Evolutionary conservation across 2,329 filamentous ascomycete species (phyloP).

Genomic region (Penicillium sp.): DNA sequence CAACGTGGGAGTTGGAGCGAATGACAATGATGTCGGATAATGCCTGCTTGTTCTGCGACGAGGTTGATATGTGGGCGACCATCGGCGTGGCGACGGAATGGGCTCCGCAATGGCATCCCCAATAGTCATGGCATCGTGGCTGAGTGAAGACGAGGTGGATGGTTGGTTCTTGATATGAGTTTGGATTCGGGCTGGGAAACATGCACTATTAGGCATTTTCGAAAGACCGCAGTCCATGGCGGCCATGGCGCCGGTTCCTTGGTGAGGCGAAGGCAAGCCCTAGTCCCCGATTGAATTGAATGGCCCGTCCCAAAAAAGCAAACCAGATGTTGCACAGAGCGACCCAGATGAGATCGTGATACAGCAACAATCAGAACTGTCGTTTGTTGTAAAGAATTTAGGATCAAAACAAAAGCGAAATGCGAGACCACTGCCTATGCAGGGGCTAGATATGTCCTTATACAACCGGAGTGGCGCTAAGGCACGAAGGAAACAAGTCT

Average conservation of each 20-base stretch:
- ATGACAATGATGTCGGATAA: conserved; percentile 43
- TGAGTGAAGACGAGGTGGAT: conserved; percentile 27
- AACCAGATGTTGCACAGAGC: conserved; percentile 29
- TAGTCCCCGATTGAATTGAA: conserved; percentile 18
- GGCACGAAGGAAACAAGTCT: conserved; percentile 13
- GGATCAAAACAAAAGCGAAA: conserved; percentile 27
- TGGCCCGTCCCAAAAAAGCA: conserved; percentile 27
- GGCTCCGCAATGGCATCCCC: conserved; percentile 27
- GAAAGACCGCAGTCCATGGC: conserved; percentile 37
- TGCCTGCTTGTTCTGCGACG: conserved; percentile 40
- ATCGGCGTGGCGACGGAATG: conserved; percentile 34
- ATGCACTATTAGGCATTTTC: conserved; percentile 33
- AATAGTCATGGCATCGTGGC: conserved; percentile 27
- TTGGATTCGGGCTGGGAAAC: conserved; percentile 29
- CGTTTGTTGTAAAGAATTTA: not conserved
- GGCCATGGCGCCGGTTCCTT: conserved; percentile 37
- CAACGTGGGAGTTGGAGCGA: conserved; percentile 39
- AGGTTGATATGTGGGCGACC: conserved; percentile 37
- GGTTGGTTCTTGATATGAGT: conserved; percentile 32
- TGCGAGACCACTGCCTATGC: conserved; percentile 19
- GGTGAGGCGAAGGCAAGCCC: conserved; percentile 16
- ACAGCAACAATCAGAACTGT: conserved; percentile 14
- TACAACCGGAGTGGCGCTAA: conserved; percentile 35
- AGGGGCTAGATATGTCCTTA: conserved; percentile 40
- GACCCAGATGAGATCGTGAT: conserved; percentile 31